These are phyloP conservation scores for Colletotrichum endophyticum DNA, from an alignment of 2,329 filamentous ascomycete genomes.

Conservation along the genomic window DNA sequence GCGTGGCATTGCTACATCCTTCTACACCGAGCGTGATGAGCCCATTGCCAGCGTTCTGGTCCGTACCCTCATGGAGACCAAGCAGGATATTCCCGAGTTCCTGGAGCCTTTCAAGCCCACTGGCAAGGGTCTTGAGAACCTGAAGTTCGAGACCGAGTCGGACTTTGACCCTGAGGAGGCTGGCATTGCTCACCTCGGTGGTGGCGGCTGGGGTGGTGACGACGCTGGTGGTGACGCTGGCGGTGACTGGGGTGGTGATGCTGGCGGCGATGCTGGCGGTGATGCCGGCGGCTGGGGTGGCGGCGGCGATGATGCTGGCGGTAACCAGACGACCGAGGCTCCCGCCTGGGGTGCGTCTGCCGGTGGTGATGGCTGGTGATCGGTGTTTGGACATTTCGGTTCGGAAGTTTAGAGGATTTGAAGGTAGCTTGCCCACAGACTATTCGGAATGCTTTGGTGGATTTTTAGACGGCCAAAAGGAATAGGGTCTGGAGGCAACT, in stretches of 20 bases:
- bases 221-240: conserved; percentile 24
- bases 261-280: neutral
- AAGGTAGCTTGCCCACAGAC: neutral
- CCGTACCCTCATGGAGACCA: conserved; percentile 80
- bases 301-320: neutral
- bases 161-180: conserved; percentile 50
- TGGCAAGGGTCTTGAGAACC: conserved; percentile 37
- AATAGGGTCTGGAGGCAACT: conserved; percentile 9
- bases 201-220: conserved; percentile 20
- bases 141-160: conserved; percentile 61
- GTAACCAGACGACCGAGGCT: neutral
- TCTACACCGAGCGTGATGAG: conserved; percentile 82
- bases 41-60: conserved; percentile 76
- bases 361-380: neutral
- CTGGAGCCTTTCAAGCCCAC: conserved; percentile 69
- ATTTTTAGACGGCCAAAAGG: neutral
- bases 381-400: conserved; percentile 9
- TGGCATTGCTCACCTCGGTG: conserved; percentile 28
- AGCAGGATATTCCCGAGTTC: conserved; percentile 83
- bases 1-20: conserved; percentile 82
- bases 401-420: neutral
- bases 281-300: neutral
- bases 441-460: conserved; percentile 21
- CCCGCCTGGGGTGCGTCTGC: conserved; percentile 14
- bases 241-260: conserved; percentile 20